Evolutionary conservation across 208 protist species (phyloP), one percentile per base, ranked within the genome.

Genomic region (Acanthamoeba triangularis): DNA sequence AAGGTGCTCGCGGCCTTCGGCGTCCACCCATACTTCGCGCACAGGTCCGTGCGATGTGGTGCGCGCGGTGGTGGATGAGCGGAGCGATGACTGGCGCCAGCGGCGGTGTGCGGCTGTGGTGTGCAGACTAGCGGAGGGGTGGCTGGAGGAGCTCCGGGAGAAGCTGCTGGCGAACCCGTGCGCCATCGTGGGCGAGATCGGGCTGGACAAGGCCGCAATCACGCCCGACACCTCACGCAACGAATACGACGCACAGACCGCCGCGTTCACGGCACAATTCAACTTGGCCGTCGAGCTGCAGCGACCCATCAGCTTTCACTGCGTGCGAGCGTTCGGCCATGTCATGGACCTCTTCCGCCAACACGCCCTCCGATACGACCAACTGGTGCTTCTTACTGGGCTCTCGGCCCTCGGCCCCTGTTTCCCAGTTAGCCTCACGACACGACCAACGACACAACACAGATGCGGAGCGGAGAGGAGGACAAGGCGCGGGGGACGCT

Each of bases 161-260:
- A 72, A 56, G 44, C 61, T 93, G 20, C 2, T 47, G 23, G 23
- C n/a, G 28, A 93, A 93, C 28, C 87, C 87, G 7, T 23, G 54
- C 25, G 91, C 72, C 74, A 94, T 94, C 30, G 91, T 94, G 30
- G 74, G 91, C 30, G 91, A 94, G 91, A 78, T 94, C 54, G 91
- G 91, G 11, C 72, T 94, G 67, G 91, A 94, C 69, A 82, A 85
- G n/a, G 91, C 52, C 14, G 61, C 91, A 0, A 94, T 20, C 10
- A 85, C 91, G 14, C 91, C 91, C 6, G 91, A 94, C 65, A 94
- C 91, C 3, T 67, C 20, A 25, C 65, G 56, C 10, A 54, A 52
- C 54, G 91, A 94, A n/a, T 85, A 69, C 49, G 67, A 94, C 13
- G 44, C 65, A 23, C 91, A 94, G 49, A 37, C 23, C 18, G 23